Evolutionary conservation across 2,329 filamentous ascomycete genomes (phyloP), one percentile per base, ranked within the genome.

Genomic region (Bipolaris sorokiniana): DNA sequence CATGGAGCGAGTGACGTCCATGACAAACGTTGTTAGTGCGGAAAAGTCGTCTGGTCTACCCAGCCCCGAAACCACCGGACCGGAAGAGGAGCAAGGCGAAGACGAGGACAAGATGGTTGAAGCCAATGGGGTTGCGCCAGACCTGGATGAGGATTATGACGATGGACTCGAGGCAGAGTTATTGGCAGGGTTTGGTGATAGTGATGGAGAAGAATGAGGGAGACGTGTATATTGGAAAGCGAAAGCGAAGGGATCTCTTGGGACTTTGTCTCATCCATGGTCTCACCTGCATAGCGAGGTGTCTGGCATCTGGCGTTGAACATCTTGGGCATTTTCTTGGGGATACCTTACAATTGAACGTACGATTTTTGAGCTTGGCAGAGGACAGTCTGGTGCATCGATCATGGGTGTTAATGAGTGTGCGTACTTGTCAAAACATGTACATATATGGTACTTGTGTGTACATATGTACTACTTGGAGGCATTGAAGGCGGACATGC

Each of bases 91-190:
- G 4, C 70, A 74, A 16, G 69, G 65, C 22, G 80, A 81, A 7
- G 80, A 80, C 23, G 77, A 77, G n/a, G 77, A 79, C 28, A 80
- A 80, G 48, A 67, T 73, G 13, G 66, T 66, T 9, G 75, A 69
- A 49, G 64, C 63, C 22, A 71, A 67, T 16, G 73, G 63, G 22
- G 65, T 64, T 62, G 64, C 59, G 55, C 58, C 71, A 2, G 77
- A 76, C 28, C 83, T 84, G 51, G 81, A 72, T 22, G 65, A 65
- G 10, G 72, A 88, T 65, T 74, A 88, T 48, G 88, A 88, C 72
- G 83, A 85, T n/a, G 73, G 58, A 9, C 61, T 72, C 11, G 72
- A 76, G 26, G 77, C 73, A 2, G 77, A 77, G 77, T 71, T 66
- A 83, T 82, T 68, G 79, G 76, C 77, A 15, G 69, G 65, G 6